Evolutionary conservation across 1,139 yeast genomes (phyloP).

Genomic region (Suhomyces terraborum): DNA sequence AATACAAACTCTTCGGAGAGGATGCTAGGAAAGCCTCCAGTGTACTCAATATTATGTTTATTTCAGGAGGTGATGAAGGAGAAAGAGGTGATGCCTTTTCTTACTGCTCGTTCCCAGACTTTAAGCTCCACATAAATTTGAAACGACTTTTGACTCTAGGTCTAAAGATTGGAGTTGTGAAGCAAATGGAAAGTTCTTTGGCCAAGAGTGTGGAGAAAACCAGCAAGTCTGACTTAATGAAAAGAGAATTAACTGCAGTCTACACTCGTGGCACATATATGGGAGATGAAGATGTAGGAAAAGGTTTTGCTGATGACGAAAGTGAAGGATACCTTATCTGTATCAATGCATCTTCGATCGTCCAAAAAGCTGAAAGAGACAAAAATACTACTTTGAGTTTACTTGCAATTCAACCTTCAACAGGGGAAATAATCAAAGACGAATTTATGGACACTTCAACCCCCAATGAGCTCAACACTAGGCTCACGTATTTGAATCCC

Average conservation of each 20-base stretch:
- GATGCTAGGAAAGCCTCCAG: constrained; percentile 75
- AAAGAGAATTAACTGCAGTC: constrained; percentile 66
- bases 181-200: constrained; percentile 82
- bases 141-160: constrained; percentile 66
- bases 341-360: constrained; percentile 17
- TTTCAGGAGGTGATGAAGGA: constrained; percentile 59
- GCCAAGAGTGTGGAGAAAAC: constrained; percentile 53
- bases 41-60: constrained; percentile 67
- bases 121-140: constrained; percentile 69
- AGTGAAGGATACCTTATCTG: constrained; percentile 36
- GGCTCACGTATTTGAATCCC: constrained; percentile 74
- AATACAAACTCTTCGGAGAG: constrained; percentile 80
- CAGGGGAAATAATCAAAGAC: constrained; percentile 80
- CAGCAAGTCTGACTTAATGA: constrained; percentile 55
- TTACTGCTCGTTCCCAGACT: constrained; percentile 83
- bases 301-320: constrained; percentile 21
- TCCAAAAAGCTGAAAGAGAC: constrained; percentile 4
- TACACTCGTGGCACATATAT: constrained; percentile 86
- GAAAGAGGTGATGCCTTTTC: constrained; percentile 61
- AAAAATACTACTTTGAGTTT: constrained; percentile 34
- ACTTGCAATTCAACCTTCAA: constrained; percentile 72
- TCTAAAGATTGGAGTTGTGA: constrained; percentile 80
- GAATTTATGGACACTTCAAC: constrained; percentile 57
- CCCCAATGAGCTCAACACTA: constrained; percentile 66
- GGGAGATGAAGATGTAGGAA: constrained; percentile 50